Percentiles rank a stretch among this genome's conserved stretches.
Evolutionary conservation across 2,329 filamentous ascomycete species (phyloP).

Genomic region (Alternaria sp.): DNA sequence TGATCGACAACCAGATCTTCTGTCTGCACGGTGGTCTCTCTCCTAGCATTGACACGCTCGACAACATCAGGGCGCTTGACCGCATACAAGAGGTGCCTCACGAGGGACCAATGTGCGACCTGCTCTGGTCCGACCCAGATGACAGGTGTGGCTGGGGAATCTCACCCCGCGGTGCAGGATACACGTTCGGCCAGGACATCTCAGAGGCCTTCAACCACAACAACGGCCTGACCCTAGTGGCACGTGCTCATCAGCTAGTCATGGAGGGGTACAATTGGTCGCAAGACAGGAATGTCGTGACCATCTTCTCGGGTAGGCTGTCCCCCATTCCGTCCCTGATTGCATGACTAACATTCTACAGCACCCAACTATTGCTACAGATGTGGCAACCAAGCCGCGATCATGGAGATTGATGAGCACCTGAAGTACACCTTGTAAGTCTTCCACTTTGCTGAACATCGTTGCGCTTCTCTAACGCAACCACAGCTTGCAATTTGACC

Average conservation of each 20-base stretch:
- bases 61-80: slow-evolving; percentile 67
- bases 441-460: neutral
- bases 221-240: slow-evolving; percentile 94
- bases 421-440: slow-evolving; percentile 99
- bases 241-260: slow-evolving; percentile 94
- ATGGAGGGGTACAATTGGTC: slow-evolving; percentile 99
- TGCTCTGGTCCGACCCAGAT: slow-evolving; percentile 89
- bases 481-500: slow-evolving; percentile 96
- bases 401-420: slow-evolving; percentile 99
- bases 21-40: slow-evolving; percentile 77
- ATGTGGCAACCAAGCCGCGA: slow-evolving; percentile 98
- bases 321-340: neutral
- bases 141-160: slow-evolving; percentile 97
- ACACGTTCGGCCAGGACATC: slow-evolving; percentile 96
- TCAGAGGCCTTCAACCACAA: slow-evolving; percentile 99
- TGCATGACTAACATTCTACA: slow-evolving; percentile 45
- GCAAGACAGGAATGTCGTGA: slow-evolving; percentile 96
- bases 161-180: slow-evolving; percentile 90
- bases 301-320: slow-evolving; percentile 81
- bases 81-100: slow-evolving; percentile 75
- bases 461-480: slow-evolving; percentile 29
- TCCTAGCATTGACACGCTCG: slow-evolving; percentile 76
- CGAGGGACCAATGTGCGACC: slow-evolving; percentile 78
- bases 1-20: slow-evolving; percentile 77
- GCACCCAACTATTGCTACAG: slow-evolving; percentile 88